phyloP scores from a whole-genome alignment of 1,284 basidiomycete species.

The Puccinia hordei region DNA sequence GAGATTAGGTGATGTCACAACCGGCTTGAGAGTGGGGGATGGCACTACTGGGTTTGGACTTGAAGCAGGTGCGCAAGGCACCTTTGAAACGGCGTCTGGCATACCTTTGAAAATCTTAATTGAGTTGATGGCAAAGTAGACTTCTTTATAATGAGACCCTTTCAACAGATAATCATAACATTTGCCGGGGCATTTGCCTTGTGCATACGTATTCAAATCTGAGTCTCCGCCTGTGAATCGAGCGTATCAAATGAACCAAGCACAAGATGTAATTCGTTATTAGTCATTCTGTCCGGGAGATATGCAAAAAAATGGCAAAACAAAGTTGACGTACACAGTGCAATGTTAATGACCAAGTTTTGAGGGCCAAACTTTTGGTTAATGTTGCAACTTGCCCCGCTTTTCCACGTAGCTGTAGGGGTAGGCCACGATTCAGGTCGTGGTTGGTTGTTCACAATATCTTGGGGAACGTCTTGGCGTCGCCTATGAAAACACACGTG shows the following conservation, averaged over 20 bases:
- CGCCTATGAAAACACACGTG: background rate
- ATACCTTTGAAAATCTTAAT: conserved; percentile 42
- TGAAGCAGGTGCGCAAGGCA: background rate
- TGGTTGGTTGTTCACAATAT: background rate
- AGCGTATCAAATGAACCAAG: background rate
- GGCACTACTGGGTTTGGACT: background rate
- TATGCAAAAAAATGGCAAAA: background rate
- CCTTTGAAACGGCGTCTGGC: conserved; percentile 22
- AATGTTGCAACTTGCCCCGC: conserved; percentile 30
- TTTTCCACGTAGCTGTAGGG: conserved; percentile 30
- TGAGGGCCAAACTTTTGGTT: conserved; percentile 26
- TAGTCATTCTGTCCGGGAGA: background rate
- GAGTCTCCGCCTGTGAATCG: conserved; percentile 29
- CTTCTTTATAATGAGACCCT: conserved; percentile 36
- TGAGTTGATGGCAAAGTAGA: conserved; percentile 43
- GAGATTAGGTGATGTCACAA: background rate
- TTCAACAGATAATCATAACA: conserved; percentile 40
- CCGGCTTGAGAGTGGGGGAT: background rate
- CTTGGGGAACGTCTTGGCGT: conserved; percentile 18
- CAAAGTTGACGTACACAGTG: conserved; percentile 25
- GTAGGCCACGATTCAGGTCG: conserved; percentile 21
- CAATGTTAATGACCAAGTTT: conserved; percentile 30
- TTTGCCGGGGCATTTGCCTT: conserved; percentile 38
- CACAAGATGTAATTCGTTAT: background rate
- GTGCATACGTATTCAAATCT: conserved; percentile 33